phyloP scores from a whole-genome alignment of 768 basidiomycete genomes.

The Russula lepida region DNA sequence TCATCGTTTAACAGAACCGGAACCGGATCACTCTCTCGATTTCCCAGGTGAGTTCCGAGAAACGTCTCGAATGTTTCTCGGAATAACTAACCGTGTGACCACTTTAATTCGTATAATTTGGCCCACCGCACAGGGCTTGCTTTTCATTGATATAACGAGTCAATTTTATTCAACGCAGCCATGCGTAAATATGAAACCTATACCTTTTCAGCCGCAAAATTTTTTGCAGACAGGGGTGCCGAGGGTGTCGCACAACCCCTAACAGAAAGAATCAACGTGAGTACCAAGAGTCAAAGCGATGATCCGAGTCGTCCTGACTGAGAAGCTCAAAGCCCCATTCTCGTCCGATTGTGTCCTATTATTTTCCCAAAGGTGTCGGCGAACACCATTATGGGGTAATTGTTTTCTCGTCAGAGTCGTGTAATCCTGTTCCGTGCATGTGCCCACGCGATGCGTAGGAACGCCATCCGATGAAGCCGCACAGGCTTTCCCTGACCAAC shows the following conservation, averaged over 20 bases:
- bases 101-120: background rate
- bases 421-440: background rate
- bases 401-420: background rate
- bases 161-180: background rate
- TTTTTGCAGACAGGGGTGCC: slow-evolving; percentile 67
- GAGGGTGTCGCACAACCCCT: slow-evolving; percentile 71
- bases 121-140: background rate
- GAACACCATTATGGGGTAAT: slow-evolving; percentile 92
- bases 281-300: slow-evolving; percentile 24
- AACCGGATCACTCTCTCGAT: background rate
- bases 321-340: slow-evolving; percentile 53
- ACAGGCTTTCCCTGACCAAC: slow-evolving; percentile 91
- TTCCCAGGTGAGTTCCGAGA: background rate
- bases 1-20: background rate
- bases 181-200: slow-evolving; percentile 22
- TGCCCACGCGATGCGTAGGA: slow-evolving; percentile 45
- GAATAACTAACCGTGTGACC: background rate
- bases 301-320: background rate
- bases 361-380: slow-evolving; percentile 89
- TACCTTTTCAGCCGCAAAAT: slow-evolving; percentile 66
- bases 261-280: slow-evolving; percentile 68
- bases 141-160: background rate
- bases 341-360: slow-evolving; percentile 89
- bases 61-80: background rate
- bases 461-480: slow-evolving; percentile 98